Evolutionary conservation across 441 rosid species (phyloP).

Genomic region (Gossypium gossypioides): DNA sequence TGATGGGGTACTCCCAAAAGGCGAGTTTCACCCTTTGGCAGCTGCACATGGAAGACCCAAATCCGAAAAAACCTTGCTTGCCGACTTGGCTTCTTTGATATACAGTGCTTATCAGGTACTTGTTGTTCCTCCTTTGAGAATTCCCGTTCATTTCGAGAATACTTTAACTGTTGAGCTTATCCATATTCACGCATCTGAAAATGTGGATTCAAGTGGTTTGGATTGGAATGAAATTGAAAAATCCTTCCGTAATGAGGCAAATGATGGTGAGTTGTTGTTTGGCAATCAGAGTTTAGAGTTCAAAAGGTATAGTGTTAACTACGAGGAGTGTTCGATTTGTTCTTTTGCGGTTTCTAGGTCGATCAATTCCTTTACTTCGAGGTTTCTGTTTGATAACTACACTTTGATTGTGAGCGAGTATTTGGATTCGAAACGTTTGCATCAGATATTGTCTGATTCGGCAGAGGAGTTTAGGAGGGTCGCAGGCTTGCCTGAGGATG

Average conservation of each 20-base stretch:
- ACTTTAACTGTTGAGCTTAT: constrained; percentile 71
- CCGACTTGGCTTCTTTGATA: constrained; percentile 67
- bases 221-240: constrained; percentile 61
- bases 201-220: constrained; percentile 47
- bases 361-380: constrained; percentile 69
- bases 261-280: constrained; percentile 54
- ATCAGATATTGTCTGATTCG: constrained; percentile 69
- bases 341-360: constrained; percentile 75
- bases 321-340: constrained; percentile 63
- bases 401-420: constrained; percentile 92
- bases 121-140: constrained; percentile 73
- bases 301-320: constrained; percentile 44
- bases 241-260: constrained; percentile 56
- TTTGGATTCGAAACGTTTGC: constrained; percentile 84
- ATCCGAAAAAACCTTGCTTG: constrained; percentile 61
- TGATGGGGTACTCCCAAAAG: constrained; percentile 77
- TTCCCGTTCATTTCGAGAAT: constrained; percentile 73
- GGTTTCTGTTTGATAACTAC: constrained; percentile 90
- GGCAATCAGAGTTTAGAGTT: constrained; percentile 63
- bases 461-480: constrained; percentile 67
- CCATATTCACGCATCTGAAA: constrained; percentile 55
- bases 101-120: constrained; percentile 89
- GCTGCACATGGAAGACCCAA: constrained; percentile 76
- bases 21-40: constrained; percentile 86
- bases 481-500: constrained; percentile 67